These are phyloP conservation scores for Rhizopogon vinicolor DNA, from an alignment of 768 basidiomycete species.

Conservation along the genomic window DNA sequence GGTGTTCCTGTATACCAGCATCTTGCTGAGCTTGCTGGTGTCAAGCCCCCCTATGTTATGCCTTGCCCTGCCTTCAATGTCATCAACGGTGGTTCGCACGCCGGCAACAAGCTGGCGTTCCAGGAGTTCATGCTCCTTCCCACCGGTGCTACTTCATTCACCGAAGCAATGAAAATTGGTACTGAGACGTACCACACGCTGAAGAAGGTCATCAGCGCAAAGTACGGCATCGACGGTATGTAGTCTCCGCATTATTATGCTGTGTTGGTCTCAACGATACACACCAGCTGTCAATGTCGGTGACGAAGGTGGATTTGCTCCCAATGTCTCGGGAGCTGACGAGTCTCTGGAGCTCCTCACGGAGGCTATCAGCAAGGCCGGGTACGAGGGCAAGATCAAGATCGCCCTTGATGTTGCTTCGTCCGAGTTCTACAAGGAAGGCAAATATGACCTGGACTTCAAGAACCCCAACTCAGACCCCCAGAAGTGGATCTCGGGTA, in stretches of 20 bases:
- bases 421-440: slow-evolving; percentile 99
- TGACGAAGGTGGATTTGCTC: slow-evolving; percentile 99
- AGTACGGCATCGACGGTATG: slow-evolving; percentile 97
- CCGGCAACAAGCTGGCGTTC: slow-evolving; percentile 99
- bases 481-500: slow-evolving; percentile 92
- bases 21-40: slow-evolving; percentile 92
- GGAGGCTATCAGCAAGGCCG: slow-evolving; percentile 97
- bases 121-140: slow-evolving; percentile 99
- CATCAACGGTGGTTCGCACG: slow-evolving; percentile 99
- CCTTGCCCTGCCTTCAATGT: slow-evolving; percentile 97
- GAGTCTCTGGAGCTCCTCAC: slow-evolving; percentile 94
- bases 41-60: slow-evolving; percentile 90
- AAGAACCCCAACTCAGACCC: slow-evolving; percentile 99
- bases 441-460: slow-evolving; percentile 98
- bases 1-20: slow-evolving; percentile 94
- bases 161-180: slow-evolving; percentile 98
- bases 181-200: slow-evolving; percentile 97
- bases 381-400: slow-evolving; percentile 98
- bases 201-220: slow-evolving; percentile 98
- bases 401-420: slow-evolving; percentile 98
- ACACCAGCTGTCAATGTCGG: slow-evolving; percentile 91
- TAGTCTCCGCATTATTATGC: slow-evolving; percentile 2
- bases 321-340: slow-evolving; percentile 95
- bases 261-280: slow-evolving; percentile 5
- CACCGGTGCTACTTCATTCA: slow-evolving; percentile 86